Conservation (phyloP, 352 stramenopile genomes). For the Pythium volutum region DNA sequence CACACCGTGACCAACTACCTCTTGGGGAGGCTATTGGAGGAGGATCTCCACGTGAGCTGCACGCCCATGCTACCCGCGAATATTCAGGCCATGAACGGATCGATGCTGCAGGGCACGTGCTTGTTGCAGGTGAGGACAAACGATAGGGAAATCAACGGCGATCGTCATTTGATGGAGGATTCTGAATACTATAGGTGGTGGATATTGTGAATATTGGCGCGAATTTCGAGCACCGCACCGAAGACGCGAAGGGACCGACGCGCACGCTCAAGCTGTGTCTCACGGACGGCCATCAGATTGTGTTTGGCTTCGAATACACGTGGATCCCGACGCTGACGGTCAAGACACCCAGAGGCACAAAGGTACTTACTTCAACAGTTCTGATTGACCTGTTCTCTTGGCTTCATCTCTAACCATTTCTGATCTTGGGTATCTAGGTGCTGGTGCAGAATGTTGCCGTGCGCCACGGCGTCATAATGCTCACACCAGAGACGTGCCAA, state of each 20-base stretch:
- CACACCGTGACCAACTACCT: conserved; percentile 27
- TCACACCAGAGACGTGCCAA: conserved; percentile 65
- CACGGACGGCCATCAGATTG: conserved; percentile 72
- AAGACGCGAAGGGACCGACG: conserved; percentile 54
- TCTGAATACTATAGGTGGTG: conserved; percentile 42
- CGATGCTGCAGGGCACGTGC: conserved; percentile 61
- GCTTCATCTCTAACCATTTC: neutral
- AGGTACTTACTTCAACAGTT: conserved; percentile 25
- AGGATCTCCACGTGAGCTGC: conserved; percentile 70
- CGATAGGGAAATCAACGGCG: too few species aligned
- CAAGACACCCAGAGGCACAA: conserved; percentile 53
- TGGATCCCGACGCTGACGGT: conserved; percentile 53
- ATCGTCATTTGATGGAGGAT: too few species aligned
- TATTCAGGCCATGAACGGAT: conserved; percentile 44
- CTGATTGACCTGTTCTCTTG: neutral
- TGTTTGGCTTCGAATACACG: conserved; percentile 72
- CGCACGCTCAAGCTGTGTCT: conserved; percentile 82
- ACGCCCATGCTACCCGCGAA: conserved; percentile 47
- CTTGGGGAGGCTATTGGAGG: conserved; percentile 55
- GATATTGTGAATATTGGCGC: conserved; percentile 78
- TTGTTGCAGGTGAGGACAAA: conserved; percentile 56
- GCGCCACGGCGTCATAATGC: conserved; percentile 65
- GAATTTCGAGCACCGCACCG: conserved; percentile 67
- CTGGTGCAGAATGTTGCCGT: conserved; percentile 61
- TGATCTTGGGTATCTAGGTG: conserved; percentile 28